Evolutionary conservation across 176 grass and related monocot species (phyloP).

Genomic region (Aegilops sharonensis): DNA sequence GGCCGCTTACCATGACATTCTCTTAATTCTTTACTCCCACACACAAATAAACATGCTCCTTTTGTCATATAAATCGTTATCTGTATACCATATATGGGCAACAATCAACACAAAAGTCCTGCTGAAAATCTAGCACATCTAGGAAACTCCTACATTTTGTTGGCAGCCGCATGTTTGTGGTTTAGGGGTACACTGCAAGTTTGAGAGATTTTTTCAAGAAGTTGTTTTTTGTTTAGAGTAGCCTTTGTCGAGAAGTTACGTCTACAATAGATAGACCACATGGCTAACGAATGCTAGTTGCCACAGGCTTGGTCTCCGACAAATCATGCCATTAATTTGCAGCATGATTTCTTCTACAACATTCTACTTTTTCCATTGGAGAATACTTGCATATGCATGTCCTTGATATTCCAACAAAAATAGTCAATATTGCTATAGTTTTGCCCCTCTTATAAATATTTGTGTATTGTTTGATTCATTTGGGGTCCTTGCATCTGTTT

Average conservation of each 20-base stretch:
- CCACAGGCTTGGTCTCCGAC: not conserved
- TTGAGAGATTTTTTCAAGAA: conserved; percentile 7
- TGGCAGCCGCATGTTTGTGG: not conserved
- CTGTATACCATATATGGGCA: not conserved
- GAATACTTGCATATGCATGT: not conserved
- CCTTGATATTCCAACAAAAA: conserved; percentile 15
- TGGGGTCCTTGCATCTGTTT: not conserved
- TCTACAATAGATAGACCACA: not conserved
- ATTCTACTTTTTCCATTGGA: not conserved
- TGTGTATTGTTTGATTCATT: conserved; percentile 5
- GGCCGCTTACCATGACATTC: not conserved
- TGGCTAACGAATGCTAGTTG: not conserved
- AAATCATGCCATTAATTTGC: not conserved
- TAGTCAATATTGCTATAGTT: not conserved
- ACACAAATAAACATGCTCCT: not conserved
- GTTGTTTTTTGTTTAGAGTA: not conserved
- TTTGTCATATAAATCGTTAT: not conserved
- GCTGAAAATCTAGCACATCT: not conserved
- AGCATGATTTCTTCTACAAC: not conserved
- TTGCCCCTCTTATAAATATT: not conserved
- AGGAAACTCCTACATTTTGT: not conserved
- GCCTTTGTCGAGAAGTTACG: not conserved
- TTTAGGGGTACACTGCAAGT: not conserved
- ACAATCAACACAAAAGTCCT: not conserved
- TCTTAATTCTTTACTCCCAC: not conserved